Evolutionary conservation across 2,329 filamentous ascomycete species (phyloP).

Genomic region (Taxawa tesnikishii): DNA sequence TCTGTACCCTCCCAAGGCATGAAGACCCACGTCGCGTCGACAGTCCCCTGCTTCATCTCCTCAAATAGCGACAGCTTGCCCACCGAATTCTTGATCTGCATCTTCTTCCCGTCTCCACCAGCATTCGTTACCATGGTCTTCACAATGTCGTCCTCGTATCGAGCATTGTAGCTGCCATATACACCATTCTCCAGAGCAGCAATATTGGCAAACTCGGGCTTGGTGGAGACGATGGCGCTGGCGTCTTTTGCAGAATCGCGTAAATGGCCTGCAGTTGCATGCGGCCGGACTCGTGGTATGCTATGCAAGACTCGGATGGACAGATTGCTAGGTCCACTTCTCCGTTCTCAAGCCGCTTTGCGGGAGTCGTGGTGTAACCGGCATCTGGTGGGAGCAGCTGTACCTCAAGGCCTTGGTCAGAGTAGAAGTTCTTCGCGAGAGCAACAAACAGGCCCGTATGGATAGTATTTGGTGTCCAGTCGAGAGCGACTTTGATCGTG

Average conservation of each 20-base stretch:
- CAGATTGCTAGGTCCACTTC: constrained; percentile 20
- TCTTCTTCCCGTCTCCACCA: constrained; percentile 13
- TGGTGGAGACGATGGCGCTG: constrained; percentile 17
- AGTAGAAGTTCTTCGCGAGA: constrained; percentile 12
- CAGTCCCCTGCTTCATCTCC: constrained; percentile 13
- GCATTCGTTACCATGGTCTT: constrained; percentile 14
- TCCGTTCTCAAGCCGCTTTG: constrained; percentile 14
- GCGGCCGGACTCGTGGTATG: constrained; percentile 17
- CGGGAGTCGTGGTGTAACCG: constrained; percentile 16
- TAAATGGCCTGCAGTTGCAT: constrained; percentile 20
- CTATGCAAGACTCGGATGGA: constrained; percentile 19
- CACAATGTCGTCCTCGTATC: constrained; percentile 20
- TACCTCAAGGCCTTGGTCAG: constrained; percentile 12
- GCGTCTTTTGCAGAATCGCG: constrained; percentile 20
- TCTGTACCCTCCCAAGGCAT: constrained; percentile 21
- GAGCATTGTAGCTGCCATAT: constrained; percentile 20
- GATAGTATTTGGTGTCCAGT: constrained; percentile 22
- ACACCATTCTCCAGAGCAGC: constrained; percentile 11
- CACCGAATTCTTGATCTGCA: constrained; percentile 13
- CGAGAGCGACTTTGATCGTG: constrained; percentile 16
- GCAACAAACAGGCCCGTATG: constrained; percentile 19
- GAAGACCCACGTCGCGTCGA: constrained; percentile 21
- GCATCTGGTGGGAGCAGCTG: constrained; percentile 16
- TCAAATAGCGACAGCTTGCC: constrained; percentile 19
- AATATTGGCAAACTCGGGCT: constrained; percentile 1